Base-by-base conservation (phyloP, 768 basidiomycete species). In the Tulasnella sp. region DNA sequence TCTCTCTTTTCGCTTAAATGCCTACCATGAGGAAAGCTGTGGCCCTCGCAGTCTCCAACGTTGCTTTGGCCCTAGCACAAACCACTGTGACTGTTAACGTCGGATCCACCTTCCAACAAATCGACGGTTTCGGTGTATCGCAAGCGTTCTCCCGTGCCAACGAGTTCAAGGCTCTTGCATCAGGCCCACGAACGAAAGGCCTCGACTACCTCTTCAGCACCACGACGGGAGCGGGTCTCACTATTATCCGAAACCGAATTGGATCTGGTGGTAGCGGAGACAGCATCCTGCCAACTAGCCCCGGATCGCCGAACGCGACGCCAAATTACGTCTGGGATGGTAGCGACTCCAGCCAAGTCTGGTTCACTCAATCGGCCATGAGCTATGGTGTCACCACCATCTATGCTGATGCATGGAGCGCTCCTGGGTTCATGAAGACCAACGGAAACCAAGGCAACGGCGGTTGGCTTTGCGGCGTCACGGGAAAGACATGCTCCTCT, bases 331-430 rank as follows among this genome's bases (percentile, higher is more conserved):
- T 62, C 24, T 62, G 58, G 58, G 80, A 80, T 72, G n/a, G 48
- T 21, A 42, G 24, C 75, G 75, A 77, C 72, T 44, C 40, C 21
- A 58, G 62, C 16, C 80, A 80, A 48, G 71, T 80, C 38, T 76
- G 75, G 75, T 48, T 80, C 24, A 40, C 58, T 62, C 36, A 76
- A 38, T 21, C 62, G 71, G 80, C 80, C 9, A 42, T 80, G 58
- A 71, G n/a, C 46, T 77, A 77, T 44, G 76, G 76, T 31, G 75
- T 77, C 19, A 76, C 21, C 27, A 76, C 52, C 19, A 46, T 80
- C 80, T 80, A 80, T 58, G 80, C 80, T 21, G 76, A 80, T 68
- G 80, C 80, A 8, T 80, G 80, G 80, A 77, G 75, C 56, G 80
- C 80, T 24, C 80, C 80, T 27, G 80, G 80, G 6, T 80, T 76